Evolutionary conservation across 352 stramenopile genomes (phyloP).

Genomic region (Globisporangium spiculum): DNA sequence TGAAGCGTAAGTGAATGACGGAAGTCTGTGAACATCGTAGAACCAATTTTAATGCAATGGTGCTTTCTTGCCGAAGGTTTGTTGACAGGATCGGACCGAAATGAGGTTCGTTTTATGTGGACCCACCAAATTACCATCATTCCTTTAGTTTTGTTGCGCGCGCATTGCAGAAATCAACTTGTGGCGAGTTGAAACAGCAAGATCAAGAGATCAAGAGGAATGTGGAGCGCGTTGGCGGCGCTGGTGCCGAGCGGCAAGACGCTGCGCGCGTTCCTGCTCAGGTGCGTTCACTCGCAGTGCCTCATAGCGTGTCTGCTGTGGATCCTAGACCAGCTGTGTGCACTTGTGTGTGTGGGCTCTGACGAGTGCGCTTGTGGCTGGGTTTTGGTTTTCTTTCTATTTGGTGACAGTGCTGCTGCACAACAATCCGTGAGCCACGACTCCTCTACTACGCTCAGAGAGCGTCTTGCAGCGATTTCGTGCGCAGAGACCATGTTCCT

Average conservation of each 20-base stretch:
- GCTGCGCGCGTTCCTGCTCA: slow-evolving; percentile 38
- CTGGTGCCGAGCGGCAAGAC: slow-evolving; percentile 27
- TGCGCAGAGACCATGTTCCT: slow-evolving; percentile 25
- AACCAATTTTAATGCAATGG: neutral
- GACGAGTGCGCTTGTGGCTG: neutral
- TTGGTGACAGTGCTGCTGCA: slow-evolving; percentile 19
- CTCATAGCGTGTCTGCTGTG: neutral
- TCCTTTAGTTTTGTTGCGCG: neutral
- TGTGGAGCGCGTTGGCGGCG: slow-evolving; percentile 12
- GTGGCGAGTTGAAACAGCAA: neutral
- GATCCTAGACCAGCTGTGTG: neutral
- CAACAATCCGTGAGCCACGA: slow-evolving; percentile 12
- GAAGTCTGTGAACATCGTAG: neutral
- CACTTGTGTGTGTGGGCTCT: neutral
- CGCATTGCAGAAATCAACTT: neutral
- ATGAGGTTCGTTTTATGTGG: neutral
- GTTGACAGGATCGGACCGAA: too few species aligned
- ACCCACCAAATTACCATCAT: neutral
- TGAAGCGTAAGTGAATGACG: neutral
- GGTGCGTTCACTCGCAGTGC: slow-evolving; percentile 15
- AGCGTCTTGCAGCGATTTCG: slow-evolving; percentile 10
- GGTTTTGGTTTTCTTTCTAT: neutral
- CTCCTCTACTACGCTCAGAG: slow-evolving; percentile 1
- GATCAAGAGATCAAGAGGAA: neutral
- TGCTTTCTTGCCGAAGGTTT: neutral